Conservation (phyloP, 345 rosid genomes). For the Acer saccharum region DNA sequence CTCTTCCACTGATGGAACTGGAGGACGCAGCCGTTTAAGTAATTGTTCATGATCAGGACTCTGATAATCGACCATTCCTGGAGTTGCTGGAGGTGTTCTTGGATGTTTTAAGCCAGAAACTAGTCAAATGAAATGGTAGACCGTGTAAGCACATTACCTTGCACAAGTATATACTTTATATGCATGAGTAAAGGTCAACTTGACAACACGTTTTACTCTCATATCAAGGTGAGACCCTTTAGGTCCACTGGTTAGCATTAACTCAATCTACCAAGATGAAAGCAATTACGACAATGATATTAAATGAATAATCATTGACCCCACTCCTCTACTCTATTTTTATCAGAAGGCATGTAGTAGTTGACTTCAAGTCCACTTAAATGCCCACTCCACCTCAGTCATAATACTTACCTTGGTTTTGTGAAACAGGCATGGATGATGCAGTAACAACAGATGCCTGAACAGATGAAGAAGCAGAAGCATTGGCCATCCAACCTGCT, state of each 20-base stretch:
- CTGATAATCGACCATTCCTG: conserved; percentile 83
- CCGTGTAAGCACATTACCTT: conserved; percentile 6
- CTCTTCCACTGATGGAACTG: conserved; percentile 81
- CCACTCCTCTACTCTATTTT: not conserved
- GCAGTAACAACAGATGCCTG: conserved; percentile 90
- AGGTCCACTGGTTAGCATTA: not conserved
- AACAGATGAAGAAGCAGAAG: conserved; percentile 71
- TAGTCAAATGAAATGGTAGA: conserved; percentile 27
- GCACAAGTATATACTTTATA: not conserved
- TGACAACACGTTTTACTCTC: not conserved
- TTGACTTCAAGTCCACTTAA: conserved; percentile 2
- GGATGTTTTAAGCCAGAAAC: conserved; percentile 73
- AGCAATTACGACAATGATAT: not conserved
- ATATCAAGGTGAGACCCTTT: not conserved
- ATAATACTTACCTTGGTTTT: conserved; percentile 65
- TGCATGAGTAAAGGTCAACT: conserved; percentile 12
- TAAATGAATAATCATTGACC: not conserved
- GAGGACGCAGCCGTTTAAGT: conserved; percentile 80
- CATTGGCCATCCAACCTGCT: conserved; percentile 89
- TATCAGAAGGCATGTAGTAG: not conserved
- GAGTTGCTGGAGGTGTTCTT: conserved; percentile 66
- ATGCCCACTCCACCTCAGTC: not conserved
- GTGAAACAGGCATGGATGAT: conserved; percentile 71
- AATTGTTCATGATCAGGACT: conserved; percentile 74
- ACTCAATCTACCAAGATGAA: not conserved